Base-by-base conservation (phyloP, 1,284 basidiomycete species). In the Sanghuangporus baumii region DNA sequence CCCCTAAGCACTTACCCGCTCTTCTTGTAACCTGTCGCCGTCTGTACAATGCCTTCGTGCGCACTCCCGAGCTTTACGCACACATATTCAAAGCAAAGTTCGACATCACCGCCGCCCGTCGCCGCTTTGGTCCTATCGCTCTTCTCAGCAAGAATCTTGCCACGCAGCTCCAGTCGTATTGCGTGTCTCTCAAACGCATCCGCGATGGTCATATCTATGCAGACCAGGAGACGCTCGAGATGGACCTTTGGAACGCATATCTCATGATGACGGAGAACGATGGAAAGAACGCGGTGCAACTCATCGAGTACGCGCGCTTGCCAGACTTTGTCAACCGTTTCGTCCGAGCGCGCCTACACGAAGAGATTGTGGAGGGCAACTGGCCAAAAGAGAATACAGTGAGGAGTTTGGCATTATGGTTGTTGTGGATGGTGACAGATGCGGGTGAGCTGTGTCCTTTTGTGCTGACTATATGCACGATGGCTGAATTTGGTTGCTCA, bases 191-290 rank as follows among this genome's bases (percentile, higher is more conserved):
- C 60, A 69, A 69, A 14, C 73, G 71, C 46, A 69, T 88, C 41
- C 76, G 79, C 12, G 37, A 66, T 1, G 72, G 72, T 18, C 72
- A 81, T 65, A 72, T 82, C 54, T 67, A 72, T 61, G 65, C 70
- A 6, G 61, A 68, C 14, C 57, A 64, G 43, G 60, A 68, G 12
- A 59, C 64, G 46, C 71, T 81, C 11, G 67, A 73, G 18, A 57
- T 76, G 77, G 74, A 87, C 50, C 73, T 90, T 9, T 84, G 83
- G 77, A 76, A 75, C 0, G 77, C 81, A 0, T 87, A 85, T 66
- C 69, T 89, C 58, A 85, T 93, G 81, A 71, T 89, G 68, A 74
- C 85, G 6, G 91, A 93, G 70, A 88, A 90, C 76, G 87, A 93
- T 71, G 89, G 88, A 37, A 83, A 82, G 73, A 93, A 93, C 71